Percentiles rank a stretch among this genome's conserved stretches.
These are phyloP conservation scores for Oryza brachyantha DNA, from an alignment of 176 grass and related monocot species.

Conservation along the genomic window DNA sequence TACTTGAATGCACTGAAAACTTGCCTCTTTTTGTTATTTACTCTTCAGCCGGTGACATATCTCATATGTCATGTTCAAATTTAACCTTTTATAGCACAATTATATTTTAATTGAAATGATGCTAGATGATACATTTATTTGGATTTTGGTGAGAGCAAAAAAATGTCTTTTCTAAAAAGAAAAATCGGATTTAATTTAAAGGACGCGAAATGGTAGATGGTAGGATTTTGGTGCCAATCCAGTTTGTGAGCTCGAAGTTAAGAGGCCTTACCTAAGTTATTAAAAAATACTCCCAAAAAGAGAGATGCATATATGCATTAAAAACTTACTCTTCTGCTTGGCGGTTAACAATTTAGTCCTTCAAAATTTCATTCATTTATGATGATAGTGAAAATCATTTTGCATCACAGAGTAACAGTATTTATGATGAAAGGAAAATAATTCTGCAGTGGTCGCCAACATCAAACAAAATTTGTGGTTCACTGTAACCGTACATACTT, in stretches of 20 bases:
- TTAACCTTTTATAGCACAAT: not conserved
- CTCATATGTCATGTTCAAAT: not conserved
- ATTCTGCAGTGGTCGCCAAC: not conserved
- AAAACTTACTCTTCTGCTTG: not conserved
- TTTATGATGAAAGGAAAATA: not conserved
- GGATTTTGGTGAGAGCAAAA: not conserved
- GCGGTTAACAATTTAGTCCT: not conserved
- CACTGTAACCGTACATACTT: not conserved
- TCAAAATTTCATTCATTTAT: not conserved
- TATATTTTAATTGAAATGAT: not conserved
- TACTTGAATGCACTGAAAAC: not conserved
- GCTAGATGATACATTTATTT: not conserved
- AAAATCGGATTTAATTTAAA: not conserved
- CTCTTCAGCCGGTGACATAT: not conserved
- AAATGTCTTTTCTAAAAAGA: not conserved
- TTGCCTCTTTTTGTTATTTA: not conserved
- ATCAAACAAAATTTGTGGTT: conserved; percentile 6
- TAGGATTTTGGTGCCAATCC: not conserved
- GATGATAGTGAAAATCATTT: not conserved
- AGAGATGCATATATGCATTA: not conserved
- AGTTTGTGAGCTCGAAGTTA: not conserved
- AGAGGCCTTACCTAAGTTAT: not conserved
- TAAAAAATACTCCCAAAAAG: not conserved
- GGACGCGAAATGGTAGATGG: not conserved
- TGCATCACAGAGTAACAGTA: not conserved